Conservation (phyloP, 345 rosid species). For the Excoecaria agallocha region DNA sequence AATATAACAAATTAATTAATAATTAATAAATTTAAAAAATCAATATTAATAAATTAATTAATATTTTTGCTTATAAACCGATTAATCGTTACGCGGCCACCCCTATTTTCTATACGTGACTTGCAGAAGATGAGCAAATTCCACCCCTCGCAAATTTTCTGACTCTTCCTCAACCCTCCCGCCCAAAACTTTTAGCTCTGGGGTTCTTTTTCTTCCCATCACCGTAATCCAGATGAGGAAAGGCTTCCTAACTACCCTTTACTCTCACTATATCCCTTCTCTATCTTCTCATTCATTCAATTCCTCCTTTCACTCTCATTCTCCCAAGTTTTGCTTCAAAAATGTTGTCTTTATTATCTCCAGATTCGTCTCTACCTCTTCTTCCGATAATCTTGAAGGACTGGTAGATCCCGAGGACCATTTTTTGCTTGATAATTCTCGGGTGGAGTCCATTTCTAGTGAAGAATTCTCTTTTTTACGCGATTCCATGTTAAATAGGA, state of each 20-base stretch:
- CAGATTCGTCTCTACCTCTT: slow-evolving; percentile 43
- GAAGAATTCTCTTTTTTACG: slow-evolving; percentile 54
- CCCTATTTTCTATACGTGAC: no score
- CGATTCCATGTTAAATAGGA: slow-evolving; percentile 43
- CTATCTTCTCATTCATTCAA: neutral
- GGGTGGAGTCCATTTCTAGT: slow-evolving; percentile 41
- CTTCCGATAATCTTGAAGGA: slow-evolving; percentile 49
- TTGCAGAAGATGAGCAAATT: no score
- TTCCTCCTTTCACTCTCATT: neutral
- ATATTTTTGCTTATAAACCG: no score
- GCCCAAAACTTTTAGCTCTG: neutral
- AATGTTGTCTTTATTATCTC: neutral
- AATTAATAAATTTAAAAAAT: no score
- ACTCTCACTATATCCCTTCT: neutral
- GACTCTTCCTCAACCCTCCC: neutral
- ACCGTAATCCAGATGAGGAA: neutral
- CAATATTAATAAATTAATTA: no score
- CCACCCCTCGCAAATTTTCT: neutral
- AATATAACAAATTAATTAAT: no score
- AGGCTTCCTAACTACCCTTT: neutral
- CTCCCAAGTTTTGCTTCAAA: neutral
- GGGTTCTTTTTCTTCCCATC: neutral
- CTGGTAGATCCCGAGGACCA: slow-evolving; percentile 48
- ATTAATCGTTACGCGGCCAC: no score
- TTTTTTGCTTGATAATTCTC: slow-evolving; percentile 22